Evolutionary conservation across 805 yeast species (phyloP), one percentile per base, ranked within the genome.

Genomic region (Candida peoriensis): DNA sequence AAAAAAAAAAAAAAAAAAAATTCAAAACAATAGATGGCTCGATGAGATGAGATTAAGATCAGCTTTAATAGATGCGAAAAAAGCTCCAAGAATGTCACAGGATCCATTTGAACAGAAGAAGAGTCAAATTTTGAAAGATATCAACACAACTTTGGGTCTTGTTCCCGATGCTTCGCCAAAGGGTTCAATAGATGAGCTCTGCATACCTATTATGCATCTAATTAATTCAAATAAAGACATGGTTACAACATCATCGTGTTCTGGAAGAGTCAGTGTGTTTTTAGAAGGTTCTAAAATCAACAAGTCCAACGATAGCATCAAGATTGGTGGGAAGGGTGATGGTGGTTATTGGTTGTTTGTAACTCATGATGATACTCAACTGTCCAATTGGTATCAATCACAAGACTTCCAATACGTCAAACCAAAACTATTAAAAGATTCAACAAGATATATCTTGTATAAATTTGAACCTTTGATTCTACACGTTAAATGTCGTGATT

Each of bases 331-430:
- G 4, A 87, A 87, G 52, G 96, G 95, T 8, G 75, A 78, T 33
- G 96, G 96, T 1, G 96, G 96, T 0, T 68, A 68, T 37, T 87
- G 96, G 96, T 51, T 85, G 10, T 86, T 74, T 61, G 86, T 87
- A 3, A 74, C 87, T 0, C 96, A 87, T 52, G 77, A 80, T 28
- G 63, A 67, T 3, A 42, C 47, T 2, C 61, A 72, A 15, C 61
- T 81, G 7, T 45, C 52, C 1, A 54, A 63, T 12, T 79, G 86
- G 86, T 55, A 68, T 13, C 26, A 36, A 44, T 55, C 64, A 36
- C 42, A 55, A 37, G 26, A 21, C 9, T 42, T 45, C 35, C 33
- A 40, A 2, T 51, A 49, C 28, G 48, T 39, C 21, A 28, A 33
- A 4, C 30, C 27, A 5, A 34, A 36, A 8, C 42, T 34, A 13